Base-by-base conservation (phyloP, 371 early-diverging fungal species). In the Rhizopus sp. region DNA sequence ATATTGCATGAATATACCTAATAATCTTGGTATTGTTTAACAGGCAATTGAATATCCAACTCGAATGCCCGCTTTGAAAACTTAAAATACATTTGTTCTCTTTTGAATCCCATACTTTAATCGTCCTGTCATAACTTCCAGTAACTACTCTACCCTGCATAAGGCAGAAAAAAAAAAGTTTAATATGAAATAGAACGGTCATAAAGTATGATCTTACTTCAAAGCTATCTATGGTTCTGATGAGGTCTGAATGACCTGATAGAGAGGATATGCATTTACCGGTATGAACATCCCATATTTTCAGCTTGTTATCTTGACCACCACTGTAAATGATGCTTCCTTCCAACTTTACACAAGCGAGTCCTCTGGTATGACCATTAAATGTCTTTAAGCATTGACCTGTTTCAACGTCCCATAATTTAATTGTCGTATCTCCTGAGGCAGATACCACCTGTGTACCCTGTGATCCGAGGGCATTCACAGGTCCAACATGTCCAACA, bases 31-130 rank as follows among this genome's bases (percentile, higher is more conserved):
- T 80, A 10, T 78, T 58, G 47, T 85, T 88, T 53, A 92, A 82
- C 57, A 91, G 89, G 13, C 94, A 91, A 66, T 93, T 92, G 75
- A 95, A 95, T 31, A 95, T 93, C 95, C 95, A 94, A 62, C 90
- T 89, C 9, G 83, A 68, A 65, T 93, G 90, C 12, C 85, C 92
- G 49, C 82, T 81, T 52, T 78, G 71, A 44, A 90, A 82, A 64
- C 86, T 78, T 32, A 88, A 60, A 2, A 66, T 5, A 33, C 69
- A 62, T 34, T 54, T 54, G 7, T 63, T 66, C 13, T 60, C 50
- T 49, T 64, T 60, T 12, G 78, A 62, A 63, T 96, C 91, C 93
- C 95, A 97, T 35, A 97, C 91, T 69, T 92, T 93, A 49, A 99
- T 85, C 0, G 93, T 87, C 55, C 91, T 91, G 73, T 99, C 99